Base-by-base conservation (phyloP, 345 rosid species). In the Lumnitzera littorea region DNA sequence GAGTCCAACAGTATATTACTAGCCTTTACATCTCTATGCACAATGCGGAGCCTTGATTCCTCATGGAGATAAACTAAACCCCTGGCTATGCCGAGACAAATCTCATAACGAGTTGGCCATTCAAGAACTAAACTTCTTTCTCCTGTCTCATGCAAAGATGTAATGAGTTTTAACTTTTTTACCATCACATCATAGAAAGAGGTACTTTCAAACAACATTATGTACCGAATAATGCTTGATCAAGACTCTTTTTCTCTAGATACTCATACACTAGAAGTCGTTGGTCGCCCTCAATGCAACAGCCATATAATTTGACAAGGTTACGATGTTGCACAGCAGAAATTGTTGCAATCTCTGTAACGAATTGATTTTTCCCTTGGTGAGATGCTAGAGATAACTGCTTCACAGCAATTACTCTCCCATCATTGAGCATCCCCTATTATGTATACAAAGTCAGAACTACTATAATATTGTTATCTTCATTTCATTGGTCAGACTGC, bases 181-280 rank as follows among this genome's bases (percentile, higher is more conserved):
- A 9, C 4, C 31, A 36, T 36, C 43, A 36, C 10, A 36, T 36
- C 4, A 16, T 20, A 31, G 12, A 36, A 17, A 57, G n/a, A 27
- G 15, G 46, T 29, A 36, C 0, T 12, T 5, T 14, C n/a, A 20
- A 24, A 4, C 1, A 48, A 13, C 20, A 60, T 49, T 50, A 25
- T 36, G 43, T 55, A 88, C 87, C 82, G 5, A 79, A 86, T 11
- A 88, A 68, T 62, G 88, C 90, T 63, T 81, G 85, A 72, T 89
- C 89, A 16, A 86, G 86, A 74, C 91, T 86, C 53, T 76, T 82
- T 71, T 84, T 84, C 57, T 78, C 75, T 13, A 74, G 84, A 68
- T 79, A 84, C 77, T 89, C 96, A 12, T 84, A 86, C 20, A 84
- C 91, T 49, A 89, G 87, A 56, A 86, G 82, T 15, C 76, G 76